phyloP scores from a whole-genome alignment of 164 flowering plant genomes.

The Aristolochia californica region DNA sequence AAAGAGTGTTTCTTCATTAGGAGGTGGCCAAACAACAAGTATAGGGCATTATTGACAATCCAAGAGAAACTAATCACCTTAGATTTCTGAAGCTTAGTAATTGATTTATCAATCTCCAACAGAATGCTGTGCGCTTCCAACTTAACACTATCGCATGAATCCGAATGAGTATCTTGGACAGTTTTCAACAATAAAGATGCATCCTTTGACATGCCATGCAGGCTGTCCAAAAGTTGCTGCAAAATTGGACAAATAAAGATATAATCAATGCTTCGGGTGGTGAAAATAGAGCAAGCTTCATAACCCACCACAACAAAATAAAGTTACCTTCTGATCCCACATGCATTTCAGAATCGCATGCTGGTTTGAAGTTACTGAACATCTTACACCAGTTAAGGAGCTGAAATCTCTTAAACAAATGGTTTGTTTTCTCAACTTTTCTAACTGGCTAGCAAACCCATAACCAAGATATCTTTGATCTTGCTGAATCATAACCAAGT shows the following conservation, averaged over 20 bases:
- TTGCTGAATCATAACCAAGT: conserved; percentile 62
- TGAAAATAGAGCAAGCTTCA: neutral
- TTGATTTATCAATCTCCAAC: conserved; percentile 33
- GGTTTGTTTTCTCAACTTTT: conserved; percentile 23
- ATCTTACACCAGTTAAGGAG: conserved; percentile 7
- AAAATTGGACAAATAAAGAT: conserved; percentile 5
- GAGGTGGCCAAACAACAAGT: neutral
- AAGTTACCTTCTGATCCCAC: conserved; percentile 84
- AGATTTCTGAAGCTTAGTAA: conserved; percentile 39
- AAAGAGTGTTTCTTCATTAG: conserved; percentile 4
- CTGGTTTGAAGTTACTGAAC: conserved; percentile 28
- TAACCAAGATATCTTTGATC: conserved; percentile 56
- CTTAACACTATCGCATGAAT: conserved; percentile 39
- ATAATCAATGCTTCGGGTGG: neutral
- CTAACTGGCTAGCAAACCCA: conserved; percentile 33
- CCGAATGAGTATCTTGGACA: conserved; percentile 39
- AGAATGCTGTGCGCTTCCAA: conserved; percentile 22
- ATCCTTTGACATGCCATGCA: conserved; percentile 41
- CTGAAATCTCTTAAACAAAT: conserved; percentile 27
- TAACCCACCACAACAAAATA: neutral
- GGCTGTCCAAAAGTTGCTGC: conserved; percentile 66
- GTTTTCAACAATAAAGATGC: conserved; percentile 43
- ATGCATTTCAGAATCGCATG: conserved; percentile 37
- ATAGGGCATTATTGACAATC: neutral
- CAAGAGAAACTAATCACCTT: conserved; percentile 33